Base-by-base conservation (phyloP, 768 basidiomycete genomes). In the Paxillus involutus region DNA sequence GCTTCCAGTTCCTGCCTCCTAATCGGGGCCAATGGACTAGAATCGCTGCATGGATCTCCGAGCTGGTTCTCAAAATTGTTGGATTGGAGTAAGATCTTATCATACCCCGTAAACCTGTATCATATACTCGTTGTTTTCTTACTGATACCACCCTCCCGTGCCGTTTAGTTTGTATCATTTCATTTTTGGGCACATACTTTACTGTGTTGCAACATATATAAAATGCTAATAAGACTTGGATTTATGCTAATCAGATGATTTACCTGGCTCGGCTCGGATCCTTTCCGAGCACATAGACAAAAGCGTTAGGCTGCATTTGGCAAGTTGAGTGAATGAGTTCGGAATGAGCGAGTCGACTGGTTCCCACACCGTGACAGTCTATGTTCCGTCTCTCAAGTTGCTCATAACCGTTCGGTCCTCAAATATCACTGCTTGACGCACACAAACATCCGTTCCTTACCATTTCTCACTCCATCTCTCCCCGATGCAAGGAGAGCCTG, bases 1-100 rank as follows among this genome's bases (percentile, higher is more conserved):
- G 76, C 62, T 87, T 89, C 75, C 77, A 81, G 56, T 93, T 93
- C 73, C 68, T 90, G 33, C 77, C 85, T 3, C 72, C 80, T 16
- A 72, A 75, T 51, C 77, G 79, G 44, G 77, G 76, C 16, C 77
- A 80, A 24, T 84, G 82, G 56, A 79, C 82, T 47, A 82, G 79
- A 62, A 80, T 90, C 75, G 79, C 89, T 55, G 80, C 84, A 51
- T 91, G 88, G 87, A 89, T 91, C 54, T 84, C 87, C 32, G 79
- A 80, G 63, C 69, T 84, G 58, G 77, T 84, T 26, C 66, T 71
- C 63, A 77, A 76, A 64, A 81, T 81, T 58, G 77, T 82, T 49
- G 69, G 80, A 48, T 59, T 66, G 61, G 69, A 63, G 47, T 71
- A 47, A 54, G 39, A 39, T 17, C 43, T 49, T 47, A 44, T 53